Evolutionary conservation across 2,329 filamentous ascomycete species (phyloP).

Genomic region (Pochonia chlamydosporia): DNA sequence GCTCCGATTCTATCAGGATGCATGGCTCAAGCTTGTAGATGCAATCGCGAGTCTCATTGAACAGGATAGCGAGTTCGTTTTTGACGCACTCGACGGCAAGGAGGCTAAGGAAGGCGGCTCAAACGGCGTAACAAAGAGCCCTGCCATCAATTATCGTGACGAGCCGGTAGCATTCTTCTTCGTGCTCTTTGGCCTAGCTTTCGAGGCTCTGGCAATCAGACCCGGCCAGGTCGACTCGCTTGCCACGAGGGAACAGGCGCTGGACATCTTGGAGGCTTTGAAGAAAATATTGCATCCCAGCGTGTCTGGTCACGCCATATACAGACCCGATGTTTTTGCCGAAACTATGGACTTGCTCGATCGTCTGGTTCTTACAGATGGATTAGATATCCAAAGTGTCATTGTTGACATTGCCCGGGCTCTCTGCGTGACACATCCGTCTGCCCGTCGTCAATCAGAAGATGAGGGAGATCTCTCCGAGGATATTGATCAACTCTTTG

Average conservation of each 20-base stretch:
- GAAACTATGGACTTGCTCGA: slow-evolving; percentile 97
- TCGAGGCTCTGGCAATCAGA: slow-evolving; percentile 86
- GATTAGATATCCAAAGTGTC: slow-evolving; percentile 78
- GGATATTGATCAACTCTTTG: slow-evolving; percentile 96
- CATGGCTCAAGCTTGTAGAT: slow-evolving; percentile 94
- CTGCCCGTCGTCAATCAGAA: slow-evolving; percentile 53
- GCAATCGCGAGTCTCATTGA: slow-evolving; percentile 96
- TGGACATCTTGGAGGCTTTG: slow-evolving; percentile 84
- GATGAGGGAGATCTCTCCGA: slow-evolving; percentile 81
- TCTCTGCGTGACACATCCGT: slow-evolving; percentile 85
- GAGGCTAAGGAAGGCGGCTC: slow-evolving; percentile 42
- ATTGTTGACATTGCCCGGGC: slow-evolving; percentile 93
- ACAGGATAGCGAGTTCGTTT: slow-evolving; percentile 95
- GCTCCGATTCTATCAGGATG: slow-evolving; percentile 92
- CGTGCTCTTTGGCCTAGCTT: slow-evolving; percentile 91
- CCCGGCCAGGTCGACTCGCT: slow-evolving; percentile 47
- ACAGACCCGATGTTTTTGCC: slow-evolving; percentile 90
- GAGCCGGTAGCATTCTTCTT: slow-evolving; percentile 99
- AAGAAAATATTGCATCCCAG: slow-evolving; percentile 94
- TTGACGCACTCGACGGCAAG: slow-evolving; percentile 91
- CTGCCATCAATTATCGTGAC: slow-evolving; percentile 94
- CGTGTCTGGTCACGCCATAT: slow-evolving; percentile 93
- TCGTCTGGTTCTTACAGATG: slow-evolving; percentile 85
- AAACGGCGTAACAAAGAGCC: slow-evolving; percentile 52
- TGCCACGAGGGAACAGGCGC: slow-evolving; percentile 68